Evolutionary conservation across 331 rosid genomes (phyloP).

Genomic region (Pyracantha coccinea): DNA sequence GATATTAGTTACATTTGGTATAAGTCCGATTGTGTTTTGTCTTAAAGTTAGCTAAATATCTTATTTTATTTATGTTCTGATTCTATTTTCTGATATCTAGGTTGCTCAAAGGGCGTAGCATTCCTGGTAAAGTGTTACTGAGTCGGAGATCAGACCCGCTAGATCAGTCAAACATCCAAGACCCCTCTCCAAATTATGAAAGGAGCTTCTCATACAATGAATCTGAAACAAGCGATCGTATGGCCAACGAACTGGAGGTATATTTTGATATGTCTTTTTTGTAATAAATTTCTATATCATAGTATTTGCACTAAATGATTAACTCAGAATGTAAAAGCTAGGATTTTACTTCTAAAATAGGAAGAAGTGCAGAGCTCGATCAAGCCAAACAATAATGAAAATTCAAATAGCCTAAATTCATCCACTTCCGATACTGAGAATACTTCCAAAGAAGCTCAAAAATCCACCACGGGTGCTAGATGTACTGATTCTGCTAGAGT

Average conservation of each 20-base stretch:
- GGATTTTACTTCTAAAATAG: slow-evolving; percentile 37
- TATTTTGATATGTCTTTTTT: not conserved
- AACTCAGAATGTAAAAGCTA: slow-evolving; percentile 12
- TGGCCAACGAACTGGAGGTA: slow-evolving; percentile 49
- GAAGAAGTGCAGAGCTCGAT: slow-evolving; percentile 37
- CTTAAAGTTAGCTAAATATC: not conserved
- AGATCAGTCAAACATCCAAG: slow-evolving; percentile 31
- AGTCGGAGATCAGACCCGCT: slow-evolving; percentile 52
- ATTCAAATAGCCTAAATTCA: slow-evolving; percentile 34
- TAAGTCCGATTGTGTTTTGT: not conserved
- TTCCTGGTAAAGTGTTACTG: slow-evolving; percentile 82
- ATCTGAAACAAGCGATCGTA: slow-evolving; percentile 48
- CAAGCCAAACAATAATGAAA: not conserved
- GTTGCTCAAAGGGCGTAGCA: slow-evolving; percentile 87
- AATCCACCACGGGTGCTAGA: slow-evolving; percentile 59
- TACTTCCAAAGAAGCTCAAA: slow-evolving; percentile 44
- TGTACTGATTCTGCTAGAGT: slow-evolving; percentile 91
- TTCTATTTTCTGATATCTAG: slow-evolving; percentile 24
- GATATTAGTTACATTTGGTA: not conserved
- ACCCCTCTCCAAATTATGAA: slow-evolving; percentile 37
- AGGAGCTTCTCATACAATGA: slow-evolving; percentile 55
- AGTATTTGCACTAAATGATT: not conserved
- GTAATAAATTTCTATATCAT: not conserved
- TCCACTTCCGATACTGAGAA: slow-evolving; percentile 31
- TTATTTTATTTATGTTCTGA: not conserved